Evolutionary conservation across 73 alveolate species (phyloP).

Genomic region (Paramecium octaurelia): DNA sequence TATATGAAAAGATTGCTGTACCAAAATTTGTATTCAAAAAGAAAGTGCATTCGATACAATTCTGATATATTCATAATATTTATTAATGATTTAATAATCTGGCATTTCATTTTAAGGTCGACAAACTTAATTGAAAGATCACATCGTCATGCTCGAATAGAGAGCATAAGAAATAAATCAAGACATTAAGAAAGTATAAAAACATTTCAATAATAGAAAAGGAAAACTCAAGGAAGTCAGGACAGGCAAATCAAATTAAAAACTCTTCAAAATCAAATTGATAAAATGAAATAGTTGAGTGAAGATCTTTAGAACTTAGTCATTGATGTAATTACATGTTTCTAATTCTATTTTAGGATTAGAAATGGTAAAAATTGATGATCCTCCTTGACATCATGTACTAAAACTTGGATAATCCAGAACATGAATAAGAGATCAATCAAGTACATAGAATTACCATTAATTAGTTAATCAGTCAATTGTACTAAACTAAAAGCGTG

Average conservation of each 20-base stretch:
- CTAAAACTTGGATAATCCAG: conserved; percentile 34
- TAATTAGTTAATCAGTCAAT: background rate
- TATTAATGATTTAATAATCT: background rate
- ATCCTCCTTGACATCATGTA: background rate
- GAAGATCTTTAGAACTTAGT: background rate
- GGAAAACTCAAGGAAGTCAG: background rate
- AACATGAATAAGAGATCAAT: background rate
- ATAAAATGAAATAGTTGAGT: background rate
- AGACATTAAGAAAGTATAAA: background rate
- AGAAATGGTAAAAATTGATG: background rate
- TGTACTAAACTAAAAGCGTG: background rate
- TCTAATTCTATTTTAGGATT: background rate
- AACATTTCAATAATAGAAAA: background rate
- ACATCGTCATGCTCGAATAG: background rate
- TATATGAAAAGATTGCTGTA: background rate
- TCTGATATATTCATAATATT: background rate
- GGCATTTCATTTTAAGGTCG: background rate
- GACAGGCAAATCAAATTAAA: background rate
- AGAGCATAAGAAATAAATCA: background rate
- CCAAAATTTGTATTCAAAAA: background rate
- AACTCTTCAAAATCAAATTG: background rate
- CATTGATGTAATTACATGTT: background rate
- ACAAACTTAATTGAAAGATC: background rate
- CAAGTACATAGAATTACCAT: background rate
- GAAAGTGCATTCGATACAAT: background rate